A percentile compares a stretch with the other conserved stretches of the same genome.
These are phyloP conservation scores for Zarea fungicola DNA, from an alignment of 2,329 filamentous ascomycete genomes.

Conservation along the genomic window DNA sequence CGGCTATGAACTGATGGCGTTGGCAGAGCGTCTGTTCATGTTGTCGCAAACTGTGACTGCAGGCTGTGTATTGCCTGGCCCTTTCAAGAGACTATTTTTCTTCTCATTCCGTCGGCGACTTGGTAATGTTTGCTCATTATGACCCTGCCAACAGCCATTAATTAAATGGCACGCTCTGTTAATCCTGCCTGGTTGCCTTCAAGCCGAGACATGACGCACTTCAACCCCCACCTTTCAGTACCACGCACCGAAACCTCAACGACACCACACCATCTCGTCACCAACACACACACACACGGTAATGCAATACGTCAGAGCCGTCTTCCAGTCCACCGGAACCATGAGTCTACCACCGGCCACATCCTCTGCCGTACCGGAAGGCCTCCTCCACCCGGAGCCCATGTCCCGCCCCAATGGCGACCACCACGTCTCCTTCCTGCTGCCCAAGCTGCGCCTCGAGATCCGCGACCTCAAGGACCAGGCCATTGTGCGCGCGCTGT, in stretches of 20 bases:
- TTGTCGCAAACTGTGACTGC: no score
- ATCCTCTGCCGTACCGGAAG: slow-evolving; percentile 9
- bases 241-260: not conserved
- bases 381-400: not conserved
- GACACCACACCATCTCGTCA: not conserved
- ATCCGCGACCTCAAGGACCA: slow-evolving; percentile 53
- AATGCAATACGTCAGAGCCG: not conserved
- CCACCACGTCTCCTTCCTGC: slow-evolving; percentile 27
- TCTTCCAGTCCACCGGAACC: not conserved
- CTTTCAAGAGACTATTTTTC: not conserved
- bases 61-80: not conserved
- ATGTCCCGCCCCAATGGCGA: not conserved
- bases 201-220: no score
- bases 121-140: no score
- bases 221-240: slow-evolving; percentile 4
- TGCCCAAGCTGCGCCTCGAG: slow-evolving; percentile 55
- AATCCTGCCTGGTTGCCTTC: no score
- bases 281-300: not conserved
- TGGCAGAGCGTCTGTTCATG: no score
- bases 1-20: no score
- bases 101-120: no score
- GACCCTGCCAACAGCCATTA: no score
- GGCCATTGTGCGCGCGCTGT: slow-evolving; percentile 63
- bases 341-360: not conserved
- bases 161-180: no score